Evolutionary conservation across 768 basidiomycete species (phyloP).

Genomic region (Termitomyces sp.): DNA sequence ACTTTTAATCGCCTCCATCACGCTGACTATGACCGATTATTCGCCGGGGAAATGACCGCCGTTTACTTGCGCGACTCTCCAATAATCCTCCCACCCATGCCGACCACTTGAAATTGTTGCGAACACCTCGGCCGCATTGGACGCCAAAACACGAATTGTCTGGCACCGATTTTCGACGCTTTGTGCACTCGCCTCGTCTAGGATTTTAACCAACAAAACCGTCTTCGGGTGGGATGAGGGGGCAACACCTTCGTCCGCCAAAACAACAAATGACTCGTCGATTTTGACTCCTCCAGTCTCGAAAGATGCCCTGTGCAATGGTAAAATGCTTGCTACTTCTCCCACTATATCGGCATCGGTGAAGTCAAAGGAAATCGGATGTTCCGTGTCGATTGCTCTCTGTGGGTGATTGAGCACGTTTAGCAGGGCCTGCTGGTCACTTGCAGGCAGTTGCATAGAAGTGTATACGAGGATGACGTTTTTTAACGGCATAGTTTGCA

Average conservation of each 20-base stretch:
- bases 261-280: slow-evolving; percentile 8
- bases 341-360: slow-evolving; percentile 2
- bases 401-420: slow-evolving; percentile 8
- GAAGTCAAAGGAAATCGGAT: slow-evolving; percentile 2
- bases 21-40: not conserved
- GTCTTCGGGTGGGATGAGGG: slow-evolving; percentile 12
- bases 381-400: not conserved
- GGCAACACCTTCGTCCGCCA: slow-evolving; percentile 12
- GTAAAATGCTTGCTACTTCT: slow-evolving; percentile 4
- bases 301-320: not conserved
- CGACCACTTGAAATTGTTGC: slow-evolving; percentile 10
- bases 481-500: slow-evolving; percentile 1
- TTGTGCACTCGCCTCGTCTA: not conserved
- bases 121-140: slow-evolving; percentile 8
- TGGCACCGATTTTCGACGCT: not conserved
- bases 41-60: slow-evolving; percentile 15
- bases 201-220: slow-evolving; percentile 13
- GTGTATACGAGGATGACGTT: slow-evolving; percentile 10
- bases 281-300: not conserved
- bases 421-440: slow-evolving; percentile 3
- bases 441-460: slow-evolving; percentile 1
- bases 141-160: slow-evolving; percentile 11
- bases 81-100: slow-evolving; percentile 14
- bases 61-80: slow-evolving; percentile 13
- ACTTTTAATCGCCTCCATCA: not conserved